Evolutionary conservation across 202 grass and related monocot genomes (phyloP).

Genomic region (Elaeis oleifera): DNA sequence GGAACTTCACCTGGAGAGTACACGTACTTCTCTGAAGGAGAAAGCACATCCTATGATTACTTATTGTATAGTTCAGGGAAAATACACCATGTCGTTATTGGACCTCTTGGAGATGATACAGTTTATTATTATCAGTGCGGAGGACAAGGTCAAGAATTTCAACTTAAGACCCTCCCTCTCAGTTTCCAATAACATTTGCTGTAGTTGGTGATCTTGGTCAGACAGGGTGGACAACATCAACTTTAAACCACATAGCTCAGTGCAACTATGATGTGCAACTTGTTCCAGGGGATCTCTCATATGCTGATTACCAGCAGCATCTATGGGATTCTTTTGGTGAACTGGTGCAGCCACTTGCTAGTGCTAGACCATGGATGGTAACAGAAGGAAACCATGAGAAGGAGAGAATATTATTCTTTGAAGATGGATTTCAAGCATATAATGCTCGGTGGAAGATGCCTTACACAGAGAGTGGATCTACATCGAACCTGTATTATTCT

Average conservation of each 20-base stretch:
- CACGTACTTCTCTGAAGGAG: slow-evolving; percentile 45
- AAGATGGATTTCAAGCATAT: slow-evolving; percentile 75
- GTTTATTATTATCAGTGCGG: slow-evolving; percentile 74
- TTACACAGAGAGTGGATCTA: slow-evolving; percentile 71
- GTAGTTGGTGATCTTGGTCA: slow-evolving; percentile 91
- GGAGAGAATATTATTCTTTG: slow-evolving; percentile 53
- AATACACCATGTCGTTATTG: slow-evolving; percentile 84
- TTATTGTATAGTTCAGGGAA: slow-evolving; percentile 73
- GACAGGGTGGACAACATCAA: slow-evolving; percentile 76
- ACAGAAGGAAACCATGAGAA: slow-evolving; percentile 99
- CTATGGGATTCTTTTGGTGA: slow-evolving; percentile 89
- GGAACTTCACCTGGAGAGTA: slow-evolving; percentile 56
- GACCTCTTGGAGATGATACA: slow-evolving; percentile 60
- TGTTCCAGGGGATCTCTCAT: slow-evolving; percentile 81
- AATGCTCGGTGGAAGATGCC: slow-evolving; percentile 99
- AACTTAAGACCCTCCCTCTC: slow-evolving; percentile 71
- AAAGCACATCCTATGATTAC: slow-evolving; percentile 76
- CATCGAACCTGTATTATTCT: slow-evolving; percentile 92
- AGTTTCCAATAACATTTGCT: slow-evolving; percentile 76
- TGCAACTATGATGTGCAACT: slow-evolving; percentile 82
- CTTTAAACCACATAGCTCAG: slow-evolving; percentile 61
- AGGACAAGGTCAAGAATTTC: slow-evolving; percentile 60
- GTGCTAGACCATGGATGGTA: slow-evolving; percentile 86
- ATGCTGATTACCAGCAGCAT: slow-evolving; percentile 93
- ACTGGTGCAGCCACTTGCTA: slow-evolving; percentile 87